Evolutionary conservation across 1,284 basidiomycete genomes (phyloP), one percentile per base, ranked within the genome.

Genomic region (Cryptococcus depauperatus): DNA sequence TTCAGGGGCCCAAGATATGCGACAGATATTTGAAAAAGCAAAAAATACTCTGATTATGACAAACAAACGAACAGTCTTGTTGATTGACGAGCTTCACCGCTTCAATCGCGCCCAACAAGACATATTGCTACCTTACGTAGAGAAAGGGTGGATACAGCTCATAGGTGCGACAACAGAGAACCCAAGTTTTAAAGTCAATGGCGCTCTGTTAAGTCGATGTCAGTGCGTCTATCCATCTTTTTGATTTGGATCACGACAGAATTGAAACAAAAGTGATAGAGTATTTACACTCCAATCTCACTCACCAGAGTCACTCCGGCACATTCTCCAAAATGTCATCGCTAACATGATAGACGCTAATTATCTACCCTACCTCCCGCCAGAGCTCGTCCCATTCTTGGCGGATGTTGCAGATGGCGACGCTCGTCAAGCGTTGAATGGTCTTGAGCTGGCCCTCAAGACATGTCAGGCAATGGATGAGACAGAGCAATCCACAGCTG

Each of bases 161-260:
- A 80, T 93, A 50, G 86, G 86, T 14, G 88, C 89, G 1, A 93
- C 89, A 3, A 93, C 89, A 0, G 89, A 93, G 66, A 93, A 93
- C 59, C 89, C 89, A 0, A 88, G 85, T 1, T 93, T 92, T 73
- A 86, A 84, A 56, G 68, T 87, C 34, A 85, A 80, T 41, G 79
- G 78, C 28, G 84, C 87, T 4, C 72, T 91, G 29, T 71, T 90
- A 30, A 86, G 84, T 57, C 79, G 87, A 37, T 87, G 86, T 68
- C 78, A 85, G 84, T 82, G 52, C 59, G 78, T 72, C 5, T 11
- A 16, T 26, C 22, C 16, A 21, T 26, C 4, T 11, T 13, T 30
- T 30, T 30, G 13, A 16, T 5, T 30, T 30, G n/a, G 29, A 30
- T 10, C 29, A n/a, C 10, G n/a, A 30, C 29, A 30, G 10, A n/a